phyloP scores from a whole-genome alignment of 371 early-diverging fungal species.

The Choanephora cucurbitarum region DNA sequence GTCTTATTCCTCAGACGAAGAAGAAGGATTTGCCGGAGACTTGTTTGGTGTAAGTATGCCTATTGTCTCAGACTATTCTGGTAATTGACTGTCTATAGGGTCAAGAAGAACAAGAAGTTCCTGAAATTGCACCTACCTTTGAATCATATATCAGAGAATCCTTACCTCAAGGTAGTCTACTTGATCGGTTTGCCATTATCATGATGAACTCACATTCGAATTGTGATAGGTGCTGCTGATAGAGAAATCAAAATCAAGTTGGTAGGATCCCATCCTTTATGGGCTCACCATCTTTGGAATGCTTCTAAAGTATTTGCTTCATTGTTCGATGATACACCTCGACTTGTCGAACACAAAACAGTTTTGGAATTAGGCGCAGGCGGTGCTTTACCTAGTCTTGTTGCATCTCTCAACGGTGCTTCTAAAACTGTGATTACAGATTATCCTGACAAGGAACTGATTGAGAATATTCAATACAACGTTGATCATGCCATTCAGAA shows the following conservation, averaged over 20 bases:
- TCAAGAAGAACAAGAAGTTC: conserved; percentile 42
- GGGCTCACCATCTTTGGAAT: conserved; percentile 94
- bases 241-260: conserved; percentile 57
- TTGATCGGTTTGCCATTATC: no score
- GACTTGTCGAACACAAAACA: conserved; percentile 57
- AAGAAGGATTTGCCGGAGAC: conserved; percentile 48
- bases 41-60: conserved; percentile 43
- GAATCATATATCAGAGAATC: conserved; percentile 49
- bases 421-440: conserved; percentile 83
- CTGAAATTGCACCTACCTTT: conserved; percentile 54
- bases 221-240: conserved; percentile 3
- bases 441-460: conserved; percentile 83
- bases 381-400: conserved; percentile 84
- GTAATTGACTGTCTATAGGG: conserved; percentile 7
- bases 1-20: conserved; percentile 37
- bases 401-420: conserved; percentile 77
- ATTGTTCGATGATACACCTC: conserved; percentile 70
- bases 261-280: conserved; percentile 81
- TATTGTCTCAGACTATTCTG: background rate
- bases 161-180: background rate
- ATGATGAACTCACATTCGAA: background rate
- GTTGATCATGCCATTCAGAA: conserved; percentile 45
- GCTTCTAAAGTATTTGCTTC: conserved; percentile 82
- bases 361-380: conserved; percentile 93
- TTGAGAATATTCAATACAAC: conserved; percentile 78